Evolutionary conservation across 345 rosid species (phyloP).

Genomic region (Corchorus olitorius): DNA sequence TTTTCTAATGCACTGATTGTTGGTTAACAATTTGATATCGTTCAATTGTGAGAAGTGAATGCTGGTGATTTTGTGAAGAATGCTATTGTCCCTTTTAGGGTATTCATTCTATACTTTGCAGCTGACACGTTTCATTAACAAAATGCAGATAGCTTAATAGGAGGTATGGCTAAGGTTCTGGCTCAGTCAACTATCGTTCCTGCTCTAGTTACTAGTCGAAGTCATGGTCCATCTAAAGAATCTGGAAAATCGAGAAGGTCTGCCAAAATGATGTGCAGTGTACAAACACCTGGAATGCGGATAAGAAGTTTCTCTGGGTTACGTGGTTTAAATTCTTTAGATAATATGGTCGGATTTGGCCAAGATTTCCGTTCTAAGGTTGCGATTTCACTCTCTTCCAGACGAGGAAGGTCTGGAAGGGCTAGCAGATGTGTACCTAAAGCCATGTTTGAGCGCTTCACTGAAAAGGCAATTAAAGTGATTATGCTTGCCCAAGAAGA

Average conservation of each 20-base stretch:
- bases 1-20: neutral
- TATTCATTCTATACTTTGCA: neutral
- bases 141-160: constrained; percentile 45
- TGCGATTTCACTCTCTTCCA: constrained; percentile 37
- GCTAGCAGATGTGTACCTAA: constrained; percentile 50
- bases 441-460: constrained; percentile 96
- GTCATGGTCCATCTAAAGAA: constrained; percentile 45
- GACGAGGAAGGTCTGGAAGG: constrained; percentile 51
- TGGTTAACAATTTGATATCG: neutral
- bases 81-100: neutral
- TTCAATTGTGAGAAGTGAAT: neutral
- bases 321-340: constrained; percentile 54
- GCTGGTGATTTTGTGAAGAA: neutral
- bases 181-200: constrained; percentile 53
- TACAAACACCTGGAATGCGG: constrained; percentile 42
- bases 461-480: constrained; percentile 94
- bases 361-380: constrained; percentile 52
- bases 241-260: constrained; percentile 47
- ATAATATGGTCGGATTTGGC: constrained; percentile 33
- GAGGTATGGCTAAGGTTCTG: constrained; percentile 68
- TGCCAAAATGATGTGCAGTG: constrained; percentile 48
- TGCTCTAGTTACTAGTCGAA: constrained; percentile 40
- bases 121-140: constrained; percentile 14
- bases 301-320: constrained; percentile 59
- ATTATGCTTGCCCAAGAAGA: constrained; percentile 98